Percentiles rank a stretch among this genome's conserved stretches.
These are phyloP conservation scores for Penicillium silybi DNA, from an alignment of 495 filamentous ascomycete genomes.

Conservation along the genomic window DNA sequence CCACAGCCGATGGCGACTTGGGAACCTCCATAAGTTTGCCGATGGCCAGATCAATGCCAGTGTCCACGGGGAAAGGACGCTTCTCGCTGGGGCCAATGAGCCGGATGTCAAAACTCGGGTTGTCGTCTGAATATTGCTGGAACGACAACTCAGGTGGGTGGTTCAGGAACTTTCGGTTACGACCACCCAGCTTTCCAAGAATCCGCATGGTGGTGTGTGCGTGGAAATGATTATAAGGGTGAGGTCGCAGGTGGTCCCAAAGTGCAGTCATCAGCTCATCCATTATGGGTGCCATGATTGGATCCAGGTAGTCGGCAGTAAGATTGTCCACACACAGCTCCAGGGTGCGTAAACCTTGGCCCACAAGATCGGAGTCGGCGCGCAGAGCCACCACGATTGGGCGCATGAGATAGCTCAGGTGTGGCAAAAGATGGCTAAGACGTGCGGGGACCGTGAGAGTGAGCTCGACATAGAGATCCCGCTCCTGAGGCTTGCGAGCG, in stretches of 20 bases:
- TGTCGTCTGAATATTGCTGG: constrained; percentile 81
- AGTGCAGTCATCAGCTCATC: constrained; percentile 96
- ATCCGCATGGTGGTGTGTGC: constrained; percentile 98
- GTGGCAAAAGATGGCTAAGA: constrained; percentile 92
- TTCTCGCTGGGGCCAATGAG: constrained; percentile 85
- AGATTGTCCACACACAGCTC: constrained; percentile 98
- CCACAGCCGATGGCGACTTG: constrained; percentile 59
- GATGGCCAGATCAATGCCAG: constrained; percentile 85
- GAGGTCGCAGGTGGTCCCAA: constrained; percentile 88
- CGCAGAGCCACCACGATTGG: constrained; percentile 91
- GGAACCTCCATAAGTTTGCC: constrained; percentile 77
- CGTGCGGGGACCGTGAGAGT: constrained; percentile 94
- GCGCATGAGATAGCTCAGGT: constrained; percentile 94
- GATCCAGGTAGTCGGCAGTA: constrained; percentile 95
- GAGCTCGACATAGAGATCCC: constrained; percentile 95
- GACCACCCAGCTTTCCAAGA: constrained; percentile 90
- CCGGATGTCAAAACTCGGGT: constrained; percentile 77
- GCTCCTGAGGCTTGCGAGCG: constrained; percentile 81
- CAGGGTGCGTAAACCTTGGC: constrained; percentile 87
- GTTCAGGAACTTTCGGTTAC: constrained; percentile 92
- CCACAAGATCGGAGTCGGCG: constrained; percentile 87
- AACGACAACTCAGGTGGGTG: constrained; percentile 77
- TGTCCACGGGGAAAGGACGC: constrained; percentile 75
- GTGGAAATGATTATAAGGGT: constrained; percentile 93
- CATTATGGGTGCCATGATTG: constrained; percentile 98